phyloP scores from a whole-genome alignment of 495 filamentous ascomycete species.

The Penicillium alfredii region DNA sequence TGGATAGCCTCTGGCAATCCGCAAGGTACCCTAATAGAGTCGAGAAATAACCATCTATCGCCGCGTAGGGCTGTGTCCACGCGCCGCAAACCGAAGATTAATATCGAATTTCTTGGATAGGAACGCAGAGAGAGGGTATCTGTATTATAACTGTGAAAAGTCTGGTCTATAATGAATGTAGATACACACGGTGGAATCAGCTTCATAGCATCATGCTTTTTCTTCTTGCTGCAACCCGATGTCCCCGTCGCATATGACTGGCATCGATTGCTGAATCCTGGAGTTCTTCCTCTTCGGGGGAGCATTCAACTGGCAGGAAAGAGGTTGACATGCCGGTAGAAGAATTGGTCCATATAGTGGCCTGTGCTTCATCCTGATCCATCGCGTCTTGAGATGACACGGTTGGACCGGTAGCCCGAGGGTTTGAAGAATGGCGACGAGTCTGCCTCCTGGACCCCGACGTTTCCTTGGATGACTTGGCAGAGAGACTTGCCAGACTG shows the following conservation, averaged over 20 bases:
- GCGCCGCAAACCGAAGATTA: too few relatives aligned
- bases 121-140: constrained; percentile 18
- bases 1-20: too few relatives aligned
- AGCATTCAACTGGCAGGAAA: constrained; percentile 21
- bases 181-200: constrained; percentile 4
- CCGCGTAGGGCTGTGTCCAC: too few relatives aligned
- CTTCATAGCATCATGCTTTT: constrained; percentile 49
- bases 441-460: constrained; percentile 18
- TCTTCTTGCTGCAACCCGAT: constrained; percentile 37
- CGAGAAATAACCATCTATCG: too few relatives aligned
- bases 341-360: not conserved
- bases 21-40: too few relatives aligned
- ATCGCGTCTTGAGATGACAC: constrained; percentile 4
- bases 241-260: constrained; percentile 21
- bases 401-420: constrained; percentile 11
- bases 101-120: constrained; percentile 5
- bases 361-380: constrained; percentile 5
- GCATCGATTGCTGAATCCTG: constrained; percentile 8
- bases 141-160: constrained; percentile 15
- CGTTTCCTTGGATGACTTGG: constrained; percentile 8
- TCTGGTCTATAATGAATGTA: constrained; percentile 8
- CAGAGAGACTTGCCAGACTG: constrained; percentile 4
- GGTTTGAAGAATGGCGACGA: constrained; percentile 38
- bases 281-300: constrained; percentile 19
- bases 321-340: not conserved